Conservation (phyloP, 768 basidiomycete species). For the Fistulinella prunicolor region DNA sequence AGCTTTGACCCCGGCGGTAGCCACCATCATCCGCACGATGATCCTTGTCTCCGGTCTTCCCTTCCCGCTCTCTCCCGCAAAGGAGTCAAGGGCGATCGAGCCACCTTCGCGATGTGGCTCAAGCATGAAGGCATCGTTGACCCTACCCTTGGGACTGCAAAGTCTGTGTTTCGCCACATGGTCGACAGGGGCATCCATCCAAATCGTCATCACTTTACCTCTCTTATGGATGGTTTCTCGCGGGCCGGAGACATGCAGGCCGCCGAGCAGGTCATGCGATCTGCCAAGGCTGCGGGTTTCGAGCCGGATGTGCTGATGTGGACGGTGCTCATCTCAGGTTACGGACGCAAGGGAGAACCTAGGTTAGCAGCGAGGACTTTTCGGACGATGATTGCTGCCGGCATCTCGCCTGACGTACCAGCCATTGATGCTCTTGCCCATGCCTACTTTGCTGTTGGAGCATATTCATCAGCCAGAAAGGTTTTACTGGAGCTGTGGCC, state of each 20-base stretch:
- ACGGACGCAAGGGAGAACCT: conserved; percentile 59
- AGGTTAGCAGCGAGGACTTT: conserved; percentile 53
- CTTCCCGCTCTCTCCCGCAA: conserved; percentile 46
- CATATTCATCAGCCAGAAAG: conserved; percentile 46
- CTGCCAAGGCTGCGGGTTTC: conserved; percentile 49
- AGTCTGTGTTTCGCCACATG: conserved; percentile 55
- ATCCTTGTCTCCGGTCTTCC: conserved; percentile 38
- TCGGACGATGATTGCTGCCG: conserved; percentile 56
- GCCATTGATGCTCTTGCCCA: conserved; percentile 69
- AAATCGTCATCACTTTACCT: conserved; percentile 67
- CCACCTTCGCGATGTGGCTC: conserved; percentile 61
- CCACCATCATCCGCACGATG: conserved; percentile 30
- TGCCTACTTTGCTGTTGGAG: conserved; percentile 60
- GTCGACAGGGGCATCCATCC: conserved; percentile 67
- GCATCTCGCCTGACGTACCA: conserved; percentile 65
- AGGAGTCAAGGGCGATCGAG: conserved; percentile 52
- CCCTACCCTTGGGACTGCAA: conserved; percentile 49
- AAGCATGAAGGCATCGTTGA: conserved; percentile 55
- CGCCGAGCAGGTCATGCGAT: conserved; percentile 54
- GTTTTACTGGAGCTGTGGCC: conserved; percentile 64
- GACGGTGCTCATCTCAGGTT: conserved; percentile 73
- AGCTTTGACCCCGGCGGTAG: conserved; percentile 51
- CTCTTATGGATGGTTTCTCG: conserved; percentile 74
- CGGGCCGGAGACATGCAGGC: conserved; percentile 54
- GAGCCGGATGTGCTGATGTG: conserved; percentile 64